Conservation (phyloP, 768 basidiomycete species). For the Collybiopsis luxurians region DNA sequence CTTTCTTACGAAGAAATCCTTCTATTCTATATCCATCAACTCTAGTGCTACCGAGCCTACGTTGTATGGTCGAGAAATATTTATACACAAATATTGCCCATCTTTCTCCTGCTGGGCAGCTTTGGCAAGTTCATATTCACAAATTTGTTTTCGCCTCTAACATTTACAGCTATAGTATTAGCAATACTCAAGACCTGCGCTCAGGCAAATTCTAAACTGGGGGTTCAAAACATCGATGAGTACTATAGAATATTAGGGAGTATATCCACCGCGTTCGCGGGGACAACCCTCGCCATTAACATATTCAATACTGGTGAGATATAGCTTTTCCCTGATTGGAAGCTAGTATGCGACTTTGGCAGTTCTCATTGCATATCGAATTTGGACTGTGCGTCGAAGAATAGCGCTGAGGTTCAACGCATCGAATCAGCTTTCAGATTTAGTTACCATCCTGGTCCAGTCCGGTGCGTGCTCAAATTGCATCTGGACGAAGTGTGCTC, state of each 20-base stretch:
- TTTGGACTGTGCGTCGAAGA: slow-evolving; percentile 1
- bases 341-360: too few relatives aligned
- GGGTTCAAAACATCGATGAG: background rate
- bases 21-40: background rate
- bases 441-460: too few relatives aligned
- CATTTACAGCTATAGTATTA: background rate
- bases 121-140: background rate
- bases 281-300: background rate
- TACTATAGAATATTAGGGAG: background rate
- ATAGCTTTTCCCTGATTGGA: too few relatives aligned
- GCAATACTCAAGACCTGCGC: background rate
- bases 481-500: background rate
- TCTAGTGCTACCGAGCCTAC: background rate
- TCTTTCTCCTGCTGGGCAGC: background rate
- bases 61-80: background rate
- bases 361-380: background rate
- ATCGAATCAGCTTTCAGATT: background rate
- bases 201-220: background rate
- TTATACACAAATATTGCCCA: slow-evolving; percentile 1
- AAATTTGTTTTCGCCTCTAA: too few relatives aligned
- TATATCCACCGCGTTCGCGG: background rate
- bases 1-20: too few relatives aligned
- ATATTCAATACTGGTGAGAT: background rate
- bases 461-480: too few relatives aligned
- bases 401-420: background rate